Evolutionary conservation across 768 basidiomycete genomes (phyloP).

Genomic region (Pulveroboletus sp.): DNA sequence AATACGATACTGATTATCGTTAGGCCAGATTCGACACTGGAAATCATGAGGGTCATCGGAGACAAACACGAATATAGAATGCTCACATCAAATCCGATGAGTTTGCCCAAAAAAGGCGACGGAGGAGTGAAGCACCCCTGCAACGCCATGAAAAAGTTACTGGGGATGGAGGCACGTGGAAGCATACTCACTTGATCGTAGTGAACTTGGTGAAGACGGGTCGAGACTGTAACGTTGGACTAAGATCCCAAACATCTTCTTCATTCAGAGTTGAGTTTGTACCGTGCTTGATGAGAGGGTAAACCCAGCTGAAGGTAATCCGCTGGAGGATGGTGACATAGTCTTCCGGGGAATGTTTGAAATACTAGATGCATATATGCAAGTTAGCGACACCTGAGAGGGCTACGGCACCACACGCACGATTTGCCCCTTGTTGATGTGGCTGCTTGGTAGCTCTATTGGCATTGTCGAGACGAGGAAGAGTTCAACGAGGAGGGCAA

Average conservation of each 20-base stretch:
- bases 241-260: constrained; percentile 68
- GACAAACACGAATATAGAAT: background rate
- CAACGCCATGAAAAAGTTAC: background rate
- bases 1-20: too few relatives aligned
- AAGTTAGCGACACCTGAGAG: background rate
- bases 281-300: constrained; percentile 57
- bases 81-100: constrained; percentile 42
- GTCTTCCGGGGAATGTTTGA: constrained; percentile 56
- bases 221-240: constrained; percentile 63
- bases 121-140: constrained; percentile 36
- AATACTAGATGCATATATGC: constrained; percentile 14
- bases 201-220: constrained; percentile 56
- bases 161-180: background rate
- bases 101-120: constrained; percentile 44
- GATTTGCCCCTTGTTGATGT: constrained; percentile 54
- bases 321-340: constrained; percentile 71
- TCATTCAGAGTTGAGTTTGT: constrained; percentile 59
- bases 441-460: constrained; percentile 55
- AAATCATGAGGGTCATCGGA: background rate
- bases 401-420: constrained; percentile 38
- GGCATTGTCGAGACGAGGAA: constrained; percentile 60
- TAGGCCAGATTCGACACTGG: too few relatives aligned
- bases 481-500: constrained; percentile 42
- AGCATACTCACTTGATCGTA: constrained; percentile 18
- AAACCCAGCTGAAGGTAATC: constrained; percentile 71